A percentile compares a stretch with the other conserved stretches of the same genome.
phyloP scores from a whole-genome alignment of 352 stramenopile species.

The Pythium folliculosum region DNA sequence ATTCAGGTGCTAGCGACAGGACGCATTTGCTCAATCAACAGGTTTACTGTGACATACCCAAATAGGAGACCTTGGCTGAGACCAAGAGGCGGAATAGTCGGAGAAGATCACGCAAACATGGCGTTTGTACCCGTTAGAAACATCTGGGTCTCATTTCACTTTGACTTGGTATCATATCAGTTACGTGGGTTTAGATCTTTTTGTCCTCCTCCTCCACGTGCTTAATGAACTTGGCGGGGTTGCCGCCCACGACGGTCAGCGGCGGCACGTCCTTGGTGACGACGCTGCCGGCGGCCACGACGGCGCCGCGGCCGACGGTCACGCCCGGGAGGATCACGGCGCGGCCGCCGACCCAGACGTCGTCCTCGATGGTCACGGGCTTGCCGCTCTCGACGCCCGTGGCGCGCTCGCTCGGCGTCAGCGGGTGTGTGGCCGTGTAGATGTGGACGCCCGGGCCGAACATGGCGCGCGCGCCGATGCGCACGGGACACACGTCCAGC shows the following conservation, averaged over 20 bases:
- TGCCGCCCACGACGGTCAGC: conserved; percentile 64
- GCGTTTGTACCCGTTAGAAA: too few relatives aligned
- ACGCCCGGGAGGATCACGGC: conserved; percentile 72
- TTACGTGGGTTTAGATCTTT: too few relatives aligned
- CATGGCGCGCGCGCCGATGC: conserved; percentile 73
- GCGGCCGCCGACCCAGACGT: conserved; percentile 86
- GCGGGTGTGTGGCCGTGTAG: conserved; percentile 79
- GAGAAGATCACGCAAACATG: conserved; percentile 1
- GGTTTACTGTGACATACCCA: neutral
- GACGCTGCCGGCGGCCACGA: conserved; percentile 79
- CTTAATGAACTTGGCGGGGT: conserved; percentile 79
- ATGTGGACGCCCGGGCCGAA: conserved; percentile 78
- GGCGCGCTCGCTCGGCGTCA: conserved; percentile 49
- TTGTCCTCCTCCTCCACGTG: too few relatives aligned
- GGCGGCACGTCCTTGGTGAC: conserved; percentile 83
- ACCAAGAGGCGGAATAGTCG: conserved; percentile 11
- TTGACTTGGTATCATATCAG: too few relatives aligned
- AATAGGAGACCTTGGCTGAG: neutral
- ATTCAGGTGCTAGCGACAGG: conserved; percentile 5
- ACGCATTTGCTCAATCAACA: conserved; percentile 20
- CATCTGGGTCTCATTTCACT: too few relatives aligned
- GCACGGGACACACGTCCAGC: conserved; percentile 81
- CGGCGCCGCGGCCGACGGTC: conserved; percentile 57
- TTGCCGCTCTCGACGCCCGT: conserved; percentile 59
- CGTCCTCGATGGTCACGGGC: conserved; percentile 74